Percentiles rank a stretch among this genome's conserved stretches.
Evolutionary conservation across 345 rosid species (phyloP).

Genomic region (Sisymbrium altissimum): DNA sequence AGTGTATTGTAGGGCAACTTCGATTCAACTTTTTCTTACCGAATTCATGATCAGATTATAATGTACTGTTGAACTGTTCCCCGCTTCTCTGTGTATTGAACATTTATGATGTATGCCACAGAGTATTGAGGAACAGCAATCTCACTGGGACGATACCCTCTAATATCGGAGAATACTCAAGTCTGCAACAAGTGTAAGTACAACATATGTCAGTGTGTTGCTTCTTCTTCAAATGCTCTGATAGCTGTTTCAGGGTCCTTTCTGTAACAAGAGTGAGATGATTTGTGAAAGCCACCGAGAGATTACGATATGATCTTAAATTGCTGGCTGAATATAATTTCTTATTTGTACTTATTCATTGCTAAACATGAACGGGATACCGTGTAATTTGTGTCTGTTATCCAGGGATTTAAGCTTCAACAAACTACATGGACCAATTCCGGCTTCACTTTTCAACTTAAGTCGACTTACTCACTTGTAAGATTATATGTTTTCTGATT

Average conservation of each 20-base stretch:
- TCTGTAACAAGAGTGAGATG: too few species aligned
- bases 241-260: too few species aligned
- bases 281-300: too few species aligned
- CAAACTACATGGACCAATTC: slow-evolving; percentile 25
- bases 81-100: not conserved
- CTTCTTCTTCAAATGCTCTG: too few species aligned
- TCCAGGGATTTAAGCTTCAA: slow-evolving; percentile 37
- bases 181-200: slow-evolving; percentile 53
- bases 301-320: not conserved
- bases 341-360: not conserved
- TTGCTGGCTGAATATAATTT: too few species aligned
- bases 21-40: too few species aligned
- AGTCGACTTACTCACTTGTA: slow-evolving; percentile 45
- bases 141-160: slow-evolving; percentile 55
- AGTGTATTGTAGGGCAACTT: slow-evolving; percentile 40
- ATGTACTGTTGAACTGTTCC: too few species aligned
- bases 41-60: too few species aligned
- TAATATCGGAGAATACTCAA: slow-evolving; percentile 42
- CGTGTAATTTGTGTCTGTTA: not conserved
- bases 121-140: slow-evolving; percentile 51
- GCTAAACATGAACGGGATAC: not conserved
- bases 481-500: not conserved
- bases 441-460: slow-evolving; percentile 27
- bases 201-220: not conserved
- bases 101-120: slow-evolving; percentile 8